Conservation (phyloP, 108 stramenopile species). For the Pseudonitzschia multiseries region DNA sequence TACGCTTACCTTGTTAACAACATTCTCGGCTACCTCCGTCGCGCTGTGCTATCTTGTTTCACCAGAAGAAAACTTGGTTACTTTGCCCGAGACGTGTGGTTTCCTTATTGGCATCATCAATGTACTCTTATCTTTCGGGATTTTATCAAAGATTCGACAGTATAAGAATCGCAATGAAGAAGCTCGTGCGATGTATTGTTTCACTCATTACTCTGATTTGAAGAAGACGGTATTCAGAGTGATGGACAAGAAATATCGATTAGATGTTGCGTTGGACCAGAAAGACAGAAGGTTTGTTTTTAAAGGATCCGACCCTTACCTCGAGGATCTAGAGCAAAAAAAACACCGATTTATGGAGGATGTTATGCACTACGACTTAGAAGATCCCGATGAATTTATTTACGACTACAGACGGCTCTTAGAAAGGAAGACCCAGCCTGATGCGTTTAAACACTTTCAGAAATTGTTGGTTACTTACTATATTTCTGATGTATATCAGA, state of each 20-base stretch:
- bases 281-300: not conserved
- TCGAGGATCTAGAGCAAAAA: conserved; percentile 19
- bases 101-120: conserved; percentile 24
- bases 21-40: conserved; percentile 30
- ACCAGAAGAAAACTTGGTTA: not conserved
- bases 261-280: not conserved
- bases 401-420: conserved; percentile 22
- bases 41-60: conserved; percentile 18
- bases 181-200: conserved; percentile 18
- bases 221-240: conserved; percentile 25
- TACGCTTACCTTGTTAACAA: conserved; percentile 20
- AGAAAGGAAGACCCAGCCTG: conserved; percentile 25
- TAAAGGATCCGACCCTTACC: conserved; percentile 26
- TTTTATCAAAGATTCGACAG: conserved; percentile 23
- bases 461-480: conserved; percentile 17
- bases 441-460: conserved; percentile 27
- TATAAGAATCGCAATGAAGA: conserved; percentile 44
- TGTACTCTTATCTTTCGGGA: conserved; percentile 29
- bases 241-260: not conserved
- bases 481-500: conserved; percentile 34
- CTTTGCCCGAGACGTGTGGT: not conserved
- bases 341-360: conserved; percentile 23
- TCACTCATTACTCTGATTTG: conserved; percentile 13
- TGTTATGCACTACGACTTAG: conserved; percentile 30
- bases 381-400: conserved; percentile 30